Base-by-base conservation (phyloP, 1,284 basidiomycete species). In the Marasmius tenuissimus region DNA sequence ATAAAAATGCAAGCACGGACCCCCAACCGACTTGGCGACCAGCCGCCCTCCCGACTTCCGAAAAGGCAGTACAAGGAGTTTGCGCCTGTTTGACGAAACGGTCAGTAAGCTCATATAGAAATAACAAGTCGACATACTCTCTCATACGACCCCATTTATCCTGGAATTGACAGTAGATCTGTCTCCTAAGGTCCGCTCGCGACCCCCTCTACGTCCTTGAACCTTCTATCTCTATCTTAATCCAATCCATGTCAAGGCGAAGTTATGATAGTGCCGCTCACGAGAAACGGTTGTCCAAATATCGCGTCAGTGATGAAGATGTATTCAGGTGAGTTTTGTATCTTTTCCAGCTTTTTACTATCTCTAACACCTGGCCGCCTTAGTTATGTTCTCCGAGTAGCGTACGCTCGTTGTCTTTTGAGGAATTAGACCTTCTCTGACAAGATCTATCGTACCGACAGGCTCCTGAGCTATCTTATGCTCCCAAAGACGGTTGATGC, bases 231-330 rank as follows among this genome's bases (percentile, higher is more conserved):
- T 18, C 37, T 33, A 54, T 54, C 52, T 54, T 10, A 3, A 37
- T n/a, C n/a, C 38, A 54, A 54, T 64, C 68, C 66, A 82, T 89
- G 85, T 90, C 88, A 63, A 81, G 83, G 73, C 81, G 87, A 71
- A 92, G 90, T 78, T 84, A 87, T 76, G 84, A 84, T 66, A 85
- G 88, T 73, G 78, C 78, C 65, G 80, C 85, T 58, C 85, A 89
- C 66, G 86, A 89, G 71, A 84, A 84, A 75, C 84, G 89, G 63
- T 67, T 88, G 63, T 89, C 89, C 63, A 89, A 88, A 71, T 84
- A 89, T 76, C 81, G 87, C 66, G 86, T 93, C 55, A 84, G 87
- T 35, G 92, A 94, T 69, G 89, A 92, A 61, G 90, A 92, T 70
- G 78, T 94, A 68, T 93, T 92, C 78, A 85, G 91, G 92, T 94